phyloP scores from a whole-genome alignment of 225 moss, liverwort and hornwort genomes.

The Pseudisothecium myosuroides region DNA sequence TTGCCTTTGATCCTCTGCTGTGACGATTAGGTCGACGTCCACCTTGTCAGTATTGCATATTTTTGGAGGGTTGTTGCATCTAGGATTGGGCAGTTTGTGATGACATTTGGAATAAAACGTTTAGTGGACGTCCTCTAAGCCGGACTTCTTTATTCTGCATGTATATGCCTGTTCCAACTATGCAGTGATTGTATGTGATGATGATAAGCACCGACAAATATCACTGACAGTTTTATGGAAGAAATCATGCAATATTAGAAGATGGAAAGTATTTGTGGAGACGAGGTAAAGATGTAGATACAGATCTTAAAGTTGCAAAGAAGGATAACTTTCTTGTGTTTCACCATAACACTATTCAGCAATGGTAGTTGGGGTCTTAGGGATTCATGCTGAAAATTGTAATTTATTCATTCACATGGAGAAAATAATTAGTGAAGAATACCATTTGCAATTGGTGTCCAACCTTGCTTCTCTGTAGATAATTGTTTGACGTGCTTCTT shows the following conservation, averaged over 20 bases:
- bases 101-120: background rate
- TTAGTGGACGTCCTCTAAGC: background rate
- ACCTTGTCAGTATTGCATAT: background rate
- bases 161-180: background rate
- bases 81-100: background rate
- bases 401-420: background rate
- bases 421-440: too few species aligned
- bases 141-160: background rate
- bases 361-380: background rate
- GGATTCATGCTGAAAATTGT: too few species aligned
- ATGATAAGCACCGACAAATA: background rate
- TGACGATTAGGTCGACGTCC: background rate
- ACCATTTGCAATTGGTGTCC: background rate
- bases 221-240: background rate
- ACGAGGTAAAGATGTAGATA: background rate
- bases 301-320: background rate
- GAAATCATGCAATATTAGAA: background rate
- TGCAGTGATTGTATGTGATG: background rate
- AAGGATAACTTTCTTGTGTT: background rate
- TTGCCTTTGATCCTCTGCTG: background rate
- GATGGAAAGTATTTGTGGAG: background rate
- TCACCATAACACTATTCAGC: background rate
- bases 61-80: background rate
- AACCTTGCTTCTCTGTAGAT: background rate
- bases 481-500: background rate